Evolutionary conservation across 2,329 filamentous ascomycete genomes (phyloP), one percentile per base, ranked within the genome.

Genomic region (Penicillium sp.): DNA sequence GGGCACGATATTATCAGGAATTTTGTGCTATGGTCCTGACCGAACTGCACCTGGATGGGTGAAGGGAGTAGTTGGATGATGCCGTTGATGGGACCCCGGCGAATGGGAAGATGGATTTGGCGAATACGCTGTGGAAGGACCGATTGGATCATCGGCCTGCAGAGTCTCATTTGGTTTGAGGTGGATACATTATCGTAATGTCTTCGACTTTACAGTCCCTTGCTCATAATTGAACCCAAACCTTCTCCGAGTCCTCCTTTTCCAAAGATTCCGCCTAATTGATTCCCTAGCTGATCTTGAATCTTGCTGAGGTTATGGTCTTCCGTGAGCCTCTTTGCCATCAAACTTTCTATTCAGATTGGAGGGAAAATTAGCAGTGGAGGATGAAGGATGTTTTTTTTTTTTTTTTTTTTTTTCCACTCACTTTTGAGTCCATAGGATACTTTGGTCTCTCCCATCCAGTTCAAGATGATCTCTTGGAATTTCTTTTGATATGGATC

Each of bases 21-120:
- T 52, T 65, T 13, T 68, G 66, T 31, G 52, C 46, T 16, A 48
- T 54, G 34, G 59, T 62, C 3, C 38, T 69, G 54, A 57, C 50
- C 7, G 65, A 68, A 41, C 42, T 67, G 29, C 59, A 58, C 42
- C 44, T 57, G 28, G 45, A 50, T 11, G 22, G 27, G 12, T 27
- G 25, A 11, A 13, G 25, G 4, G 6, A 11, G 20, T 1, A 17
- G 16, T 23, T 25, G 22, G 39, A 4, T 30, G 8, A 15, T 29
- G 9, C 25, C n/a, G n/a, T n/a, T n/a, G n/a, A n/a, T n/a, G n/a
- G n/a, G n/a, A n/a, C n/a, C n/a, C n/a, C n/a, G n/a, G n/a, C n/a
- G n/a, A n/a, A n/a, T n/a, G n/a, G n/a, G n/a, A n/a, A n/a, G n/a
- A n/a, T n/a, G n/a, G n/a, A n/a, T n/a, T n/a, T n/a, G n/a, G n/a